A percentile compares a stretch with the other conserved stretches of the same genome.
Conservation (phyloP, 73 alveolate species). For the Paramecium sonneborni region DNA sequence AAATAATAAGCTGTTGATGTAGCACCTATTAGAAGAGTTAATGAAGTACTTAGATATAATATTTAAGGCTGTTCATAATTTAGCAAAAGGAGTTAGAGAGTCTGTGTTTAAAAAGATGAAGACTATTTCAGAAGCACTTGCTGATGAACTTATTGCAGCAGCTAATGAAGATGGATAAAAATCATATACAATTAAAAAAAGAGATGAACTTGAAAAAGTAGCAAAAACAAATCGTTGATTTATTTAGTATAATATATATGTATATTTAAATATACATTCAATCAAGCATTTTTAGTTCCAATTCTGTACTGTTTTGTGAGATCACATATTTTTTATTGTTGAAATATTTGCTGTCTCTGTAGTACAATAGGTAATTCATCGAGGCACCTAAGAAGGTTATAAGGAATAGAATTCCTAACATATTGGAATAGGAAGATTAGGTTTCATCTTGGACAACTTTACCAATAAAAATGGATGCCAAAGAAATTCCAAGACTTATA, state of each 20-base stretch:
- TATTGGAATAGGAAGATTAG: neutral
- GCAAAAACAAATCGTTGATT: conserved; percentile 97
- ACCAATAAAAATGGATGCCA: no score
- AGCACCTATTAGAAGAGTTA: conserved; percentile 99
- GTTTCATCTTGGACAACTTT: neutral
- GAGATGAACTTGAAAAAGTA: conserved; percentile 97
- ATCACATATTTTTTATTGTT: neutral
- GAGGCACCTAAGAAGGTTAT: neutral
- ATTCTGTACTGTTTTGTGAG: no score
- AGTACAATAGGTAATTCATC: neutral
- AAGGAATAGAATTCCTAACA: neutral
- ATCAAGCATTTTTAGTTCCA: neutral
- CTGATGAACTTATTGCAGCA: conserved; percentile 98
- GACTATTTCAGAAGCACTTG: conserved; percentile 97
- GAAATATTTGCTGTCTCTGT: neutral
- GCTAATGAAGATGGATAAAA: conserved; percentile 90
- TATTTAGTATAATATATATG: neutral
- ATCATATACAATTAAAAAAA: conserved; percentile 97
- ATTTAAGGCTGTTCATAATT: conserved; percentile 89
- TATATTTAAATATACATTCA: neutral
- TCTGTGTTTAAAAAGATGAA: conserved; percentile 97
- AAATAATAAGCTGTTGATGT: conserved; percentile 99
- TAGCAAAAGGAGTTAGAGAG: conserved; percentile 97
- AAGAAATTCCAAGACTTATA: no score
- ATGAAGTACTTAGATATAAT: conserved; percentile 62